Evolutionary conservation across 331 rosid genomes (phyloP).

Genomic region (Ulmus americana): DNA sequence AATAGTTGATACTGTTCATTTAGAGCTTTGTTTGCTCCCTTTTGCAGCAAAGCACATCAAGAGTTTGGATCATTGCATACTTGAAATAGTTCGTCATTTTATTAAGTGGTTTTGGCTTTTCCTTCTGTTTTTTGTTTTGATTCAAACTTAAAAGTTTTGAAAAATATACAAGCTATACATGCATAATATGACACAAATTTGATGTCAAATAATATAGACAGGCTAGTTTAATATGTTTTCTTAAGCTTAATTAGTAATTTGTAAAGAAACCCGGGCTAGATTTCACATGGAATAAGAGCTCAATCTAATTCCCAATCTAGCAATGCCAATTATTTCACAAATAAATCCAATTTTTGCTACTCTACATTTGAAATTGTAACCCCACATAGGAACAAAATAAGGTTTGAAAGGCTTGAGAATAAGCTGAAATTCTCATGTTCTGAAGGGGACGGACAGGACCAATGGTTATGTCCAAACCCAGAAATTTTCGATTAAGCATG

Average conservation of each 20-base stretch:
- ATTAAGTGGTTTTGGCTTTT: background rate
- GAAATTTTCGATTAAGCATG: too few relatives aligned
- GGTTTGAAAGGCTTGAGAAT: slow-evolving; percentile 1
- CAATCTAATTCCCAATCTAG: background rate
- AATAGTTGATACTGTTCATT: too few relatives aligned
- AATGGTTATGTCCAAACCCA: too few relatives aligned
- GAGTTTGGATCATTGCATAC: too few relatives aligned
- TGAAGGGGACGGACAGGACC: too few relatives aligned
- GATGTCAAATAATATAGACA: too few relatives aligned
- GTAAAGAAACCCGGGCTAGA: background rate
- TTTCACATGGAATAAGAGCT: too few relatives aligned
- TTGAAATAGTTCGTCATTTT: too few relatives aligned
- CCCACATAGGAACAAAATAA: background rate
- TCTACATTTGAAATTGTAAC: background rate
- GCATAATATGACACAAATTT: too few relatives aligned
- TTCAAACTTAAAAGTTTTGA: background rate
- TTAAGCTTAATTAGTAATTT: background rate
- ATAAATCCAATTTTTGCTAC: background rate
- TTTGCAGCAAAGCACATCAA: too few relatives aligned
- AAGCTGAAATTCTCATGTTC: background rate
- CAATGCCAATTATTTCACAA: background rate
- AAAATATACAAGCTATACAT: too few relatives aligned
- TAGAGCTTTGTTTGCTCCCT: too few relatives aligned
- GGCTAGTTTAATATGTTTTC: background rate
- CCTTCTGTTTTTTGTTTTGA: background rate